Percentiles rank a stretch among this genome's conserved stretches.
phyloP scores from a whole-genome alignment of 176 grass and related monocot species.

The Coix lacrymajobi region DNA sequence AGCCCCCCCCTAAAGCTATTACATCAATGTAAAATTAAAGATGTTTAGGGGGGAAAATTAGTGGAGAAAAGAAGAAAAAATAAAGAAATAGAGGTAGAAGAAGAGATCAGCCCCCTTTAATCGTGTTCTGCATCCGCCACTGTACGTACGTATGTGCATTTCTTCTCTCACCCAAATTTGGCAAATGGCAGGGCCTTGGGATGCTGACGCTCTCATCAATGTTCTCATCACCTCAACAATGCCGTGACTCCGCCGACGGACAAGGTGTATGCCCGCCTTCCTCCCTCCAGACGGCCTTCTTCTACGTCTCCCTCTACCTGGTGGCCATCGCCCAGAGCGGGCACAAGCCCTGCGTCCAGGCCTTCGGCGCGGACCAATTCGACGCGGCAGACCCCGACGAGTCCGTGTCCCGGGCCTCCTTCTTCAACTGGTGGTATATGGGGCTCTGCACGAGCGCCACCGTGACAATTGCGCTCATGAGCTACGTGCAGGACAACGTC shows the following conservation, averaged over 20 bases:
- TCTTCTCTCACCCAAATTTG: not conserved
- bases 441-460: slow-evolving; percentile 26
- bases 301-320: slow-evolving; percentile 58
- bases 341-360: slow-evolving; percentile 59
- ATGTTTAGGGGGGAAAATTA: too few relatives aligned
- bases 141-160: not conserved
- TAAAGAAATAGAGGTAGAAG: too few relatives aligned
- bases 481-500: slow-evolving; percentile 59
- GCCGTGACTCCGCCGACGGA: not conserved
- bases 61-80: too few relatives aligned
- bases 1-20: too few relatives aligned
- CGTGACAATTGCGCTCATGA: slow-evolving; percentile 20
- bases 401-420: slow-evolving; percentile 28
- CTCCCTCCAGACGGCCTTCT: slow-evolving; percentile 22
- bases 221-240: not conserved
- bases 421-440: slow-evolving; percentile 76
- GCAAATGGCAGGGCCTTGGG: slow-evolving; percentile 26
- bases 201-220: slow-evolving; percentile 41
- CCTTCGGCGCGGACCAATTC: slow-evolving; percentile 68
- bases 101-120: too few relatives aligned
- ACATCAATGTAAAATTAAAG: too few relatives aligned
- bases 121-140: too few relatives aligned
- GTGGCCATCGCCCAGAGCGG: slow-evolving; percentile 57
- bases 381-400: slow-evolving; percentile 37
- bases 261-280: not conserved